Evolutionary conservation across 768 basidiomycete species (phyloP).

Genomic region (Boletellus ananas): DNA sequence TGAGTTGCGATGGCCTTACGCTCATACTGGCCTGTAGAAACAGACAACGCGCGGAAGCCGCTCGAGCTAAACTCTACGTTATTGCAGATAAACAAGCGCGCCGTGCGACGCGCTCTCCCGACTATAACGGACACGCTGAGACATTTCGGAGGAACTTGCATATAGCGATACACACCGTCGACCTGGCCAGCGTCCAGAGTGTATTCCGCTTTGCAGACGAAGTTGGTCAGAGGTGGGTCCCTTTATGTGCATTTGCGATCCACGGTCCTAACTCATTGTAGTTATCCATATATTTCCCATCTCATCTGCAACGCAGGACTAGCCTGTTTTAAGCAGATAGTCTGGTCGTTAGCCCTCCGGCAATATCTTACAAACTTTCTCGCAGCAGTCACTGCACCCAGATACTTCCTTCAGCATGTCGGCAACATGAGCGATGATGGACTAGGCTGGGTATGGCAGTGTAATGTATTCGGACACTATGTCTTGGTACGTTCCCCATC

Average conservation of each 20-base stretch:
- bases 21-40: slow-evolving; percentile 81
- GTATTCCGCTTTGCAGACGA: slow-evolving; percentile 60
- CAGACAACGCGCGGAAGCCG: slow-evolving; percentile 56
- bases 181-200: slow-evolving; percentile 58
- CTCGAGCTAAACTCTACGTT: slow-evolving; percentile 49
- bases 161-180: slow-evolving; percentile 59
- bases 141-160: slow-evolving; percentile 55
- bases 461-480: slow-evolving; percentile 81
- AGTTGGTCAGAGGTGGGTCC: slow-evolving; percentile 49
- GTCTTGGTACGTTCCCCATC: slow-evolving; percentile 51
- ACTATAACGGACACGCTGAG: slow-evolving; percentile 51
- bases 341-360: slow-evolving; percentile 43
- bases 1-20: slow-evolving; percentile 53
- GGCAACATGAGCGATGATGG: slow-evolving; percentile 66
- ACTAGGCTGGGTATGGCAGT: slow-evolving; percentile 81
- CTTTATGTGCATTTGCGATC: background rate
- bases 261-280: slow-evolving; percentile 24
- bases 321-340: slow-evolving; percentile 51
- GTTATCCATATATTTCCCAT: slow-evolving; percentile 79
- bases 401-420: slow-evolving; percentile 51
- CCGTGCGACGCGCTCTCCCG: slow-evolving; percentile 30
- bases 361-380: slow-evolving; percentile 49
- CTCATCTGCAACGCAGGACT: slow-evolving; percentile 79
- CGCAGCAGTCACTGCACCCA: slow-evolving; percentile 48
- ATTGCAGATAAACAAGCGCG: slow-evolving; percentile 55